A percentile compares a stretch with the other conserved stretches of the same genome.
These are phyloP conservation scores for Herpetomonas samuelpessoai DNA, from an alignment of 208 protist genomes.

Conservation along the genomic window DNA sequence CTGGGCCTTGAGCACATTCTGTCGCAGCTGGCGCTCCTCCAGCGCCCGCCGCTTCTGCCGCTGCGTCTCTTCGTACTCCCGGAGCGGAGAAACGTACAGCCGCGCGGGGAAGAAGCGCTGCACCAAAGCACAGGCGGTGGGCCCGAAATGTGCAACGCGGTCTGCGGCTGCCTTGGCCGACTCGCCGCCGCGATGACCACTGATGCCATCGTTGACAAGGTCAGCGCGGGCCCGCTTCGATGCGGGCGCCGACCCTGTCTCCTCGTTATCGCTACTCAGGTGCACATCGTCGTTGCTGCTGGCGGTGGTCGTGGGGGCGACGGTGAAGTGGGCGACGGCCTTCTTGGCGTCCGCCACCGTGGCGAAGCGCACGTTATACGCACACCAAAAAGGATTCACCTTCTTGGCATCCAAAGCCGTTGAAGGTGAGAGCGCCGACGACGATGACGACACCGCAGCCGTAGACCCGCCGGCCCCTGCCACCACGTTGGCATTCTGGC, in stretches of 20 bases:
- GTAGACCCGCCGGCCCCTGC: too few species aligned
- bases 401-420: neutral
- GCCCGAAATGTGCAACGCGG: neutral
- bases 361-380: neutral
- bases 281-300: neutral
- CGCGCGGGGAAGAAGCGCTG: conserved; percentile 13
- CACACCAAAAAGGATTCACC: neutral
- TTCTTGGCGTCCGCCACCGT: neutral
- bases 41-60: conserved; percentile 1
- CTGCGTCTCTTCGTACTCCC: conserved; percentile 13
- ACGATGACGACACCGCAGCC: too few species aligned
- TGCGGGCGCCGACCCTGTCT: too few species aligned
- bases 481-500: neutral
- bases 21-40: conserved; percentile 22
- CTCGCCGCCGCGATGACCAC: too few species aligned
- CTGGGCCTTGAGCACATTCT: conserved; percentile 28
- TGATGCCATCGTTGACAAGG: too few species aligned
- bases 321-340: neutral
- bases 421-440: too few species aligned
- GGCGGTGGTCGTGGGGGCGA: too few species aligned
- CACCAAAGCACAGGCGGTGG: neutral
- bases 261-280: too few species aligned
- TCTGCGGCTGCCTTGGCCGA: neutral
- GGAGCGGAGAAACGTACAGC: conserved; percentile 11
- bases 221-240: too few species aligned